These are phyloP conservation scores for Dendrobium catenatum DNA, from an alignment of 106 monocot genomes.

Conservation along the genomic window DNA sequence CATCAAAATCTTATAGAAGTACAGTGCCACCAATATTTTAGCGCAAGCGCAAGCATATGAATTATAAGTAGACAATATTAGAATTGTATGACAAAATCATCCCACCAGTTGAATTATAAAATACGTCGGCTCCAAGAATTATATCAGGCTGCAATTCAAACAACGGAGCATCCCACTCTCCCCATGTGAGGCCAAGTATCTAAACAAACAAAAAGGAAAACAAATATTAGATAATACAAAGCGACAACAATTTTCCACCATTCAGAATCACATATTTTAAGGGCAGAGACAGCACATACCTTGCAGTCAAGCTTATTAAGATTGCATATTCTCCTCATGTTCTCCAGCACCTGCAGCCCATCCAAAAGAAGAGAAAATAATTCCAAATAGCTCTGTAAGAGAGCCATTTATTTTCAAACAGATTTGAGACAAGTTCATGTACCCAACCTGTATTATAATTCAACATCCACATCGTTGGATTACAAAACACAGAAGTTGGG, in stretches of 20 bases:
- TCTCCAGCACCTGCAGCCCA: constrained; percentile 59
- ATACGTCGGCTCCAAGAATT: constrained; percentile 91
- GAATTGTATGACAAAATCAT: background rate
- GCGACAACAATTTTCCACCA: background rate
- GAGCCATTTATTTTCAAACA: background rate
- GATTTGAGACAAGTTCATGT: background rate
- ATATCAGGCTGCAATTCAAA: constrained; percentile 70
- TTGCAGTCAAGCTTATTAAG: constrained; percentile 67
- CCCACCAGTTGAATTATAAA: constrained; percentile 71
- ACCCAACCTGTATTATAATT: background rate
- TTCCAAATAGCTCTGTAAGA: background rate
- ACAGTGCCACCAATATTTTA: constrained; percentile 6
- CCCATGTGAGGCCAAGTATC: constrained; percentile 86
- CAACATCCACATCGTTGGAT: background rate
- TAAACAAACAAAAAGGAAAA: constrained; percentile 19
- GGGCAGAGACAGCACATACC: constrained; percentile 15
- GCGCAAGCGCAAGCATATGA: background rate
- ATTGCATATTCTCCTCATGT: constrained; percentile 71
- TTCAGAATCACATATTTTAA: background rate
- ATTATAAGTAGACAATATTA: background rate
- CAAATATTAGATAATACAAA: background rate
- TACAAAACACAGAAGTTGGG: too few relatives aligned
- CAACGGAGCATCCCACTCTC: constrained; percentile 73
- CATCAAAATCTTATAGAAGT: constrained; percentile 59
- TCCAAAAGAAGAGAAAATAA: constrained; percentile 9